phyloP scores from a whole-genome alignment of 169 alveolate genomes.

The Plasmodium blacklocki region DNA sequence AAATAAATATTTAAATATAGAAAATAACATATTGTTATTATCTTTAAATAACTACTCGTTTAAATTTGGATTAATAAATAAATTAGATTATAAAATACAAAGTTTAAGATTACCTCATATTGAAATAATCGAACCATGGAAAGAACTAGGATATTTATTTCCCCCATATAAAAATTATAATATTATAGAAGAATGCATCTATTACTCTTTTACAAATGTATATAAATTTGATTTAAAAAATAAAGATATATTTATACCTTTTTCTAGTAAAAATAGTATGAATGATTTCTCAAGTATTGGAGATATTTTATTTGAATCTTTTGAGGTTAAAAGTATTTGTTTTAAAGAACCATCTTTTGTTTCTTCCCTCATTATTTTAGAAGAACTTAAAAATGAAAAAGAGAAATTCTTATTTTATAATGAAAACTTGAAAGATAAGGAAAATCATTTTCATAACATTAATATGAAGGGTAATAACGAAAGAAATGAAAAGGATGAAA shows the following conservation, averaged over 20 bases:
- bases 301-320: constrained; percentile 67
- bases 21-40: constrained; percentile 52
- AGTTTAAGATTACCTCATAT: constrained; percentile 70
- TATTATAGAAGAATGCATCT: constrained; percentile 61
- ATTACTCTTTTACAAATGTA: constrained; percentile 54
- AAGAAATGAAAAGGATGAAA: neutral
- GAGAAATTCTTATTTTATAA: constrained; percentile 9
- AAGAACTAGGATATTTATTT: constrained; percentile 30
- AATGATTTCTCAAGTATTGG: constrained; percentile 59
- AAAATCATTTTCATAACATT: neutral
- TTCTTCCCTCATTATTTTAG: constrained; percentile 50
- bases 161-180: constrained; percentile 75
- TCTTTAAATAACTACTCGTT: constrained; percentile 56
- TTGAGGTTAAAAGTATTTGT: constrained; percentile 46
- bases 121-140: constrained; percentile 73
- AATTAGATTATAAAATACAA: constrained; percentile 49
- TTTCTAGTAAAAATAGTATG: constrained; percentile 61
- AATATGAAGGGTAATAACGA: neutral
- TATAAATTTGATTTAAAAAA: constrained; percentile 71
- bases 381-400: constrained; percentile 26
- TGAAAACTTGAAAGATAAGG: constrained; percentile 15
- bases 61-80: constrained; percentile 65
- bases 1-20: constrained; percentile 35
- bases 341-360: constrained; percentile 70
- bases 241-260: constrained; percentile 63